These are phyloP conservation scores for Saccharomycopsis sp. DNA, from an alignment of 805 yeast genomes.

Conservation along the genomic window DNA sequence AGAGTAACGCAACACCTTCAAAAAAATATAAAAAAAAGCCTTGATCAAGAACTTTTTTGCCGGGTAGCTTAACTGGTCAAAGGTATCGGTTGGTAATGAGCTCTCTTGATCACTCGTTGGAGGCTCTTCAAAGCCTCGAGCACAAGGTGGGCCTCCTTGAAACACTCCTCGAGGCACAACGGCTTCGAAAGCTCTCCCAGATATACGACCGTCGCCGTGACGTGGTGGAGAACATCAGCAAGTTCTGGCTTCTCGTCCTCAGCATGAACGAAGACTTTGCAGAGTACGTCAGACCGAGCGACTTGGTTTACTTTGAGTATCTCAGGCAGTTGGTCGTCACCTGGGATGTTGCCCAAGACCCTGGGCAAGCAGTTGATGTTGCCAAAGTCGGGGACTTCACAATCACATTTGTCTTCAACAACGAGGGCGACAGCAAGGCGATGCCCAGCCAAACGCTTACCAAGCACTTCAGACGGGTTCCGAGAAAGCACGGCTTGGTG, in stretches of 20 bases:
- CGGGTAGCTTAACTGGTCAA: too few species aligned
- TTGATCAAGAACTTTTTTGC: too few species aligned
- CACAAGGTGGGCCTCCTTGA: conserved; percentile 10
- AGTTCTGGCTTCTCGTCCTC: conserved; percentile 81
- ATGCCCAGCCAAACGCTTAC: conserved; percentile 50
- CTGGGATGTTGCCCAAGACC: conserved; percentile 30
- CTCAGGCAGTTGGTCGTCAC: conserved; percentile 56
- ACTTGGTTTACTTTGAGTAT: conserved; percentile 63
- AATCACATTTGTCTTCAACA: conserved; percentile 49
- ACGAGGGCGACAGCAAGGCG: conserved; percentile 30
- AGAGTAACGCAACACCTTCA: too few species aligned
- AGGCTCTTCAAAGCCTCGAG: too few species aligned
- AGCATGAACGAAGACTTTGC: conserved; percentile 81
- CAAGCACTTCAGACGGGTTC: conserved; percentile 53
- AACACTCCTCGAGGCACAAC: conserved; percentile 31
- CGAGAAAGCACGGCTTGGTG: too few species aligned
- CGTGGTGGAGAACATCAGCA: conserved; percentile 47
- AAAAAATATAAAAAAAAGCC: too few species aligned
- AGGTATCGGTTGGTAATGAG: too few species aligned
- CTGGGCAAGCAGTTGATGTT: conserved; percentile 26
- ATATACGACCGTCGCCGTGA: conserved; percentile 50
- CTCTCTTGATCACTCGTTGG: too few species aligned
- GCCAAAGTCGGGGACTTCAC: conserved; percentile 31
- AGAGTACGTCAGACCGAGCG: conserved; percentile 68
- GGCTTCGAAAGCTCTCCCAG: conserved; percentile 45